Evolutionary conservation across 352 stramenopile species (phyloP).

Genomic region (Phytopythium oedochilum): DNA sequence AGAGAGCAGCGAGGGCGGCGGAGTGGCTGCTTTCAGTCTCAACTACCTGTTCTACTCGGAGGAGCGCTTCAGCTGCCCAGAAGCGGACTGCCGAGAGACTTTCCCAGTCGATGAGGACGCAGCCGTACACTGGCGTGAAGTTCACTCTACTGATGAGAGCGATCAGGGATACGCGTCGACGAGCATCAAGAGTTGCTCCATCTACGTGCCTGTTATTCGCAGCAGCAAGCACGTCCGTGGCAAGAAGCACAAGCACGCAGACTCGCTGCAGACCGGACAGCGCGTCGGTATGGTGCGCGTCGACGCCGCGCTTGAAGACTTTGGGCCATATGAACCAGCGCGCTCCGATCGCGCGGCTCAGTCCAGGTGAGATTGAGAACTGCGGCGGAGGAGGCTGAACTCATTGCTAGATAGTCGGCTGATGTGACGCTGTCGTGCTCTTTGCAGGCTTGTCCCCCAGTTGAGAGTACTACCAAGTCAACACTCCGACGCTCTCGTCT

Average conservation of each 20-base stretch:
- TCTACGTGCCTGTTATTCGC: conserved; percentile 49
- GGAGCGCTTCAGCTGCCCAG: conserved; percentile 36
- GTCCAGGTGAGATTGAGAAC: neutral
- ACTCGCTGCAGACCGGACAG: neutral
- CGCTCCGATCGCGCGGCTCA: neutral
- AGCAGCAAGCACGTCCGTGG: neutral
- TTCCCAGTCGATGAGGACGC: conserved; percentile 26
- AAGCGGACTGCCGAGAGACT: conserved; percentile 20
- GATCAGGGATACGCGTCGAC: neutral
- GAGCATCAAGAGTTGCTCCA: conserved; percentile 47
- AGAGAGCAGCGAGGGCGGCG: neutral
- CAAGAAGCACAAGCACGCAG: neutral
- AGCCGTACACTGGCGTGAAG: conserved; percentile 32
- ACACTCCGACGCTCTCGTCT: neutral
- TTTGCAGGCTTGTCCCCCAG: neutral
- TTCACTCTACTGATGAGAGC: conserved; percentile 11
- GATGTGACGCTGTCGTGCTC: neutral
- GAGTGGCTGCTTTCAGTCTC: conserved; percentile 55
- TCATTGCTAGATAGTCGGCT: neutral
- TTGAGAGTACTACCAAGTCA: too few relatives aligned
- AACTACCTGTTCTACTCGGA: conserved; percentile 72
- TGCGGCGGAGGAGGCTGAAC: too few relatives aligned
- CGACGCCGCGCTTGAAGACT: conserved; percentile 11
- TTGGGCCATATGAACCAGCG: neutral
- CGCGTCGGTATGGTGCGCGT: conserved; percentile 8